phyloP scores from a whole-genome alignment of 257 asterid species.

The Paraleonurus japonicus region DNA sequence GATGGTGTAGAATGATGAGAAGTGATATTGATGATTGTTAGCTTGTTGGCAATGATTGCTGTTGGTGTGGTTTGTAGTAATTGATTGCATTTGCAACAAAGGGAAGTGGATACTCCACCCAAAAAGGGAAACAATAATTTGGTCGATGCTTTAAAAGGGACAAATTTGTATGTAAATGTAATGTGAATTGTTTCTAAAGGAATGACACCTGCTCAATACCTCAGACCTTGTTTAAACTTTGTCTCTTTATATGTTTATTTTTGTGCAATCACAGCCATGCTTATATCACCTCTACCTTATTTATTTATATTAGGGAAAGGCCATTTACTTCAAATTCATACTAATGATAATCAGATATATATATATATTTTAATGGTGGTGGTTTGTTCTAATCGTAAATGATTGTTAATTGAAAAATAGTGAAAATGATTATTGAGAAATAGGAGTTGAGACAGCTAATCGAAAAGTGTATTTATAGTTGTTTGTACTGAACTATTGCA shows the following conservation, averaged over 20 bases:
- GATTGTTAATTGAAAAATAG: no score
- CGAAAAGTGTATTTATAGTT: no score
- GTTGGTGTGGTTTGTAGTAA: conserved; percentile 26
- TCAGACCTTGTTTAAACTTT: background rate
- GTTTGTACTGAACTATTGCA: no score
- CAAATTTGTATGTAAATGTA: conserved; percentile 20
- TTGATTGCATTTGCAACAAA: conserved; percentile 34
- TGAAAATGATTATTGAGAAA: no score
- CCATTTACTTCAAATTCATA: no score
- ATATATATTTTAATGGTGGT: no score
- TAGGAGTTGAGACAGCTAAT: no score
- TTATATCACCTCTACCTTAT: background rate
- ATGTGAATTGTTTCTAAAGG: conserved; percentile 23
- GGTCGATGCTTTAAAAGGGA: conserved; percentile 29
- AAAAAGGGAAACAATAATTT: conserved; percentile 37
- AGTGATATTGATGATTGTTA: conserved; percentile 32
- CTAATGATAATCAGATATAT: no score
- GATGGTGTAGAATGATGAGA: background rate
- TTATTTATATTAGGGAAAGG: background rate
- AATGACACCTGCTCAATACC: conserved; percentile 8
- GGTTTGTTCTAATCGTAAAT: no score
- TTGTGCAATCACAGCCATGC: conserved; percentile 18
- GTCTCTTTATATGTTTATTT: conserved; percentile 16
- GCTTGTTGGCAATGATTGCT: conserved; percentile 32
- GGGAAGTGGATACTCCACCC: conserved; percentile 62